phyloP scores from a whole-genome alignment of 2,329 filamentous ascomycete species.

The Clarireedia monteithiana region DNA sequence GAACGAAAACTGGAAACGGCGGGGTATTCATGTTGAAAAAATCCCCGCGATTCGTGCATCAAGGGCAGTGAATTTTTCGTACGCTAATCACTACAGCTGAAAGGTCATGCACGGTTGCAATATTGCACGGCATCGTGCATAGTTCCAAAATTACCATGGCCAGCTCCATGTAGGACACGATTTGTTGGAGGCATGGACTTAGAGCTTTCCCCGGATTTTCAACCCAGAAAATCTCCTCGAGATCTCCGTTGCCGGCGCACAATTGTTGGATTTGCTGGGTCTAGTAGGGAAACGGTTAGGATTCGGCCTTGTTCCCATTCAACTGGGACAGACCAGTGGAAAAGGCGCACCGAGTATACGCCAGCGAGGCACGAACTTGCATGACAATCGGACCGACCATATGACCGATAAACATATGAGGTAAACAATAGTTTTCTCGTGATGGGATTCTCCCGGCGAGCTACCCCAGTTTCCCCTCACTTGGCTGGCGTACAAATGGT shows the following conservation, averaged over 20 bases:
- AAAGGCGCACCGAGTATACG: not conserved
- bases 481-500: conserved; percentile 1
- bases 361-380: not conserved
- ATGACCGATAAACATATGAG: not conserved
- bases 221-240: not conserved
- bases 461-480: conserved; percentile 5
- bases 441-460: not conserved
- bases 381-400: conserved; percentile 6
- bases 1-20: not conserved
- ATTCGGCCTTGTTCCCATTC: not conserved
- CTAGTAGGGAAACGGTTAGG: not conserved
- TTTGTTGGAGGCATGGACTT: not conserved
- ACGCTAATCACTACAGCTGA: not conserved
- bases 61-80: not conserved
- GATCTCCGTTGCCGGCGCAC: not conserved
- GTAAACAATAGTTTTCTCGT: not conserved
- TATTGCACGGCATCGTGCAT: conserved; percentile 7
- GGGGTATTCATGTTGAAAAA: not conserved
- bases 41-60: not conserved
- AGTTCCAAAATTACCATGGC: not conserved
- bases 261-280: not conserved
- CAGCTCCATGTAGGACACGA: not conserved
- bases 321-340: not conserved
- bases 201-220: conserved; percentile 1
- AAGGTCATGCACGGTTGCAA: not conserved